Percentiles rank a stretch among this genome's conserved stretches.
Evolutionary conservation across 176 grass and related monocot genomes (phyloP).

Genomic region (Eragrostis nindensis): DNA sequence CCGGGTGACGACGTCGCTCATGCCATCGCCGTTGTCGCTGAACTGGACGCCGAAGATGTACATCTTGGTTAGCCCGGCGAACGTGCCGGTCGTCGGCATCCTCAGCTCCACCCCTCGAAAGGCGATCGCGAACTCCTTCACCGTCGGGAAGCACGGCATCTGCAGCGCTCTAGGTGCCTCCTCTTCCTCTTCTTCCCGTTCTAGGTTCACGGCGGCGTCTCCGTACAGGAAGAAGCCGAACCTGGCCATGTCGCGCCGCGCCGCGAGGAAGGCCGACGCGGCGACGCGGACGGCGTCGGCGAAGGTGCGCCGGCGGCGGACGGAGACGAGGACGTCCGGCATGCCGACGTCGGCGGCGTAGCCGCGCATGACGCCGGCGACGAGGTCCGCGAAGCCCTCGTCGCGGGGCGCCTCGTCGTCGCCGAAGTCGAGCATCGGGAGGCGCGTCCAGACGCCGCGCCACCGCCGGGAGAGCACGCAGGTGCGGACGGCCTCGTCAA

Average conservation of each 20-base stretch:
- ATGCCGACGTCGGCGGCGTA: conserved; percentile 5
- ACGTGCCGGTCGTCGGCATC: not conserved
- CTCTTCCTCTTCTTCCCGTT: not conserved
- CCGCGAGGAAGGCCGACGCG: not conserved
- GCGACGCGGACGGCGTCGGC: not conserved
- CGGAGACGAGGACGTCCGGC: not conserved
- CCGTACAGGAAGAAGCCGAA: not conserved
- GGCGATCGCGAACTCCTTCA: not conserved
- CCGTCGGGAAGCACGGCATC: not conserved
- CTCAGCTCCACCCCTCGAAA: not conserved
- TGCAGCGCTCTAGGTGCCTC: not conserved
- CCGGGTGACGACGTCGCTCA: not conserved
- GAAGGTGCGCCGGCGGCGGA: not conserved
- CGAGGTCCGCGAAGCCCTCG: not conserved
- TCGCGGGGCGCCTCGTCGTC: not conserved
- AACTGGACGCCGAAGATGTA: not conserved
- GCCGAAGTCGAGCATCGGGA: not conserved
- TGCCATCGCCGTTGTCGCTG: not conserved
- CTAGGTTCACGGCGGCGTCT: not conserved
- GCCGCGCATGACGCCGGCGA: not conserved
- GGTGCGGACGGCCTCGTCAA: not conserved
- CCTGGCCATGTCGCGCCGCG: not conserved
- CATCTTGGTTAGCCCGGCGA: not conserved
- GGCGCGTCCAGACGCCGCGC: not conserved
- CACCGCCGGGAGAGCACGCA: conserved; percentile 2